Evolutionary conservation across 75 land plant species (phyloP), one percentile per base, ranked within the genome.

Genomic region (Isoetes taiwanensis): DNA sequence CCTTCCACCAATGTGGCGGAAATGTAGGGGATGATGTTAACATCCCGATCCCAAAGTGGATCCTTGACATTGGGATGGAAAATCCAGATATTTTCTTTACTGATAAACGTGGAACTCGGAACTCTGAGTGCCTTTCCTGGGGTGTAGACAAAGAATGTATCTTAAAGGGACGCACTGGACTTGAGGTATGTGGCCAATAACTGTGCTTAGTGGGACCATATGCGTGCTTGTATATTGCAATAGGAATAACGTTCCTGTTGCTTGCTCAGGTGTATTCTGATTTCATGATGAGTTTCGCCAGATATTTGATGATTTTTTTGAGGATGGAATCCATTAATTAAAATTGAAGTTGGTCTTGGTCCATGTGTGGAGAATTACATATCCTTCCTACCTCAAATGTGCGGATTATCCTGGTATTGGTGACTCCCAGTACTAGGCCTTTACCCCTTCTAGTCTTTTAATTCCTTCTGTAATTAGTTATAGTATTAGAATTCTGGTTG

Each of bases 191-290:
- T 54, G 19, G 27, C 28, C 58, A 40, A 14, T 20, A 58, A 57
- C 16, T 19, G 30, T 29, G 1, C 9, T n/a, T n/a, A n/a, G n/a
- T n/a, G n/a, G n/a, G n/a, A n/a, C n/a, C n/a, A n/a, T n/a, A n/a
- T n/a, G n/a, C n/a, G n/a, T n/a, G n/a, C n/a, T n/a, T n/a, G n/a
- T n/a, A n/a, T n/a, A n/a, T n/a, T n/a, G n/a, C n/a, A n/a, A n/a
- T n/a, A n/a, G n/a, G n/a, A n/a, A n/a, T n/a, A n/a, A n/a, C n/a
- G n/a, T n/a, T n/a, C n/a, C n/a, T n/a, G n/a, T n/a, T n/a, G n/a
- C n/a, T n/a, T n/a, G n/a, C n/a, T n/a, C 71, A 93, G 95, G 86
- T 93, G 19, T 84, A 84, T 64, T 87, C 77, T 78, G 95, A 93
- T 56, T 93, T 61, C 64, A 93, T 93, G 98, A 81, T 89, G 74